phyloP scores from a whole-genome alignment of 345 rosid genomes.

The Pistacia integerrima region DNA sequence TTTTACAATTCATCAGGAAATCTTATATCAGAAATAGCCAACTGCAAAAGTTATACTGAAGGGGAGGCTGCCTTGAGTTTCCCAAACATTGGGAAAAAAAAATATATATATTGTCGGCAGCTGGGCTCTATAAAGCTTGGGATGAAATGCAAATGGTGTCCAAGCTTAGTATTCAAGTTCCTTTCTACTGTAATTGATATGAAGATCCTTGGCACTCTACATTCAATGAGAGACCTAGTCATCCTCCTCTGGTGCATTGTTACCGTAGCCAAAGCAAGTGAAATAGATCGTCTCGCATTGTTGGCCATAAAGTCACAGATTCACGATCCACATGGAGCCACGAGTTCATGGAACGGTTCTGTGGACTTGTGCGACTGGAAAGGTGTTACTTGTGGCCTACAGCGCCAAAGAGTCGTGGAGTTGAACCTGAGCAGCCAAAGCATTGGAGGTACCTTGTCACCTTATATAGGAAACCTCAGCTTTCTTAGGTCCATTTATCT shows the following conservation, averaged over 20 bases:
- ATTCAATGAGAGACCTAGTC: too few species aligned
- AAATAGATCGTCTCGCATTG: conserved; percentile 16
- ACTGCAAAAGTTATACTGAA: too few species aligned
- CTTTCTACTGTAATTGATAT: too few species aligned
- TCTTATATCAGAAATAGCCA: too few species aligned
- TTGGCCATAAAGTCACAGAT: conserved; percentile 9
- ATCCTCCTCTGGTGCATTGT: not conserved
- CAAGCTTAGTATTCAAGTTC: too few species aligned
- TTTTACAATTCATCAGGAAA: too few species aligned
- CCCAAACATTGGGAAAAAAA: too few species aligned
- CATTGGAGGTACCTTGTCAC: conserved; percentile 16
- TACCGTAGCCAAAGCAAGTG: not conserved
- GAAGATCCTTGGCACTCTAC: too few species aligned
- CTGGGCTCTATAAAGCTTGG: too few species aligned
- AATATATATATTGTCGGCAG: too few species aligned
- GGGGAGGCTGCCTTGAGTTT: too few species aligned
- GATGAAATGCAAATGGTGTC: too few species aligned
- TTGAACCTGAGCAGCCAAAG: conserved; percentile 7
- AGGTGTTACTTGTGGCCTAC: conserved; percentile 20
- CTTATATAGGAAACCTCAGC: conserved; percentile 28
- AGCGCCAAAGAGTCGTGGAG: conserved; percentile 17
- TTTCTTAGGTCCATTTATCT: conserved; percentile 20
- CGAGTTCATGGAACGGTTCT: conserved; percentile 24
- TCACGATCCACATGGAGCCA: conserved; percentile 12
- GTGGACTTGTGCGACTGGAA: conserved; percentile 20